These are phyloP conservation scores for Dittrichia graveolens DNA, from an alignment of 129 eudicot species.

Conservation along the genomic window DNA sequence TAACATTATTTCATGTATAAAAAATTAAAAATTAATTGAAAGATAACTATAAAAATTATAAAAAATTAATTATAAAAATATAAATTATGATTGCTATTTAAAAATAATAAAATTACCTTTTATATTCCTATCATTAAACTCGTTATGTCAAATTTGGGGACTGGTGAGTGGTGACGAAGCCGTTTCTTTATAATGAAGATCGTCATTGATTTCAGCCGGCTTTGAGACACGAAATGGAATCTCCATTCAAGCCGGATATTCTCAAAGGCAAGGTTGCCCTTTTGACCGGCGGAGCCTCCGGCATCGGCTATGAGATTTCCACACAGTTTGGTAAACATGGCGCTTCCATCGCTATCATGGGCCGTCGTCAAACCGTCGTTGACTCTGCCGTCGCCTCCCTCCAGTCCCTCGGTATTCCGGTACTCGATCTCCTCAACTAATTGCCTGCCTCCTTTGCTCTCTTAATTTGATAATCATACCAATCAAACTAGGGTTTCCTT, in stretches of 20 bases:
- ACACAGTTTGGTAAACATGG: slow-evolving; percentile 91
- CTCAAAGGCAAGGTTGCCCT: slow-evolving; percentile 85
- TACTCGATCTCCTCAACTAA: slow-evolving; percentile 10
- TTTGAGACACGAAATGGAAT: slow-evolving; percentile 39
- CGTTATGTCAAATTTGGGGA: too few species aligned
- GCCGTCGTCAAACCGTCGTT: slow-evolving; percentile 67
- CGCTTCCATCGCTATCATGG: slow-evolving; percentile 90
- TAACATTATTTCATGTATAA: too few species aligned
- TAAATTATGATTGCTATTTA: too few species aligned
- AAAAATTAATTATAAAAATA: too few species aligned
- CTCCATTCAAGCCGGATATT: slow-evolving; percentile 71
- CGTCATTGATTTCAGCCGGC: neutral
- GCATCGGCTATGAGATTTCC: slow-evolving; percentile 88
- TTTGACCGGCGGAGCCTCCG: slow-evolving; percentile 90
- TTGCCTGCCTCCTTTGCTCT: too few species aligned
- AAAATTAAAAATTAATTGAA: too few species aligned
- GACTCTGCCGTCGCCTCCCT: slow-evolving; percentile 76
- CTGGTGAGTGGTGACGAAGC: too few species aligned
- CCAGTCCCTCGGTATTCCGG: slow-evolving; percentile 67
- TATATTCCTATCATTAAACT: too few species aligned
- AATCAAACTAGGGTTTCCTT: slow-evolving; percentile 14
- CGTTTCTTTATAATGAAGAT: neutral
- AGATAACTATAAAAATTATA: too few species aligned
- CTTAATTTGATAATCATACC: neutral
- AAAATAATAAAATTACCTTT: too few species aligned